phyloP scores from a whole-genome alignment of 805 yeast genomes.

The Cyberlindnera suaveolens region DNA sequence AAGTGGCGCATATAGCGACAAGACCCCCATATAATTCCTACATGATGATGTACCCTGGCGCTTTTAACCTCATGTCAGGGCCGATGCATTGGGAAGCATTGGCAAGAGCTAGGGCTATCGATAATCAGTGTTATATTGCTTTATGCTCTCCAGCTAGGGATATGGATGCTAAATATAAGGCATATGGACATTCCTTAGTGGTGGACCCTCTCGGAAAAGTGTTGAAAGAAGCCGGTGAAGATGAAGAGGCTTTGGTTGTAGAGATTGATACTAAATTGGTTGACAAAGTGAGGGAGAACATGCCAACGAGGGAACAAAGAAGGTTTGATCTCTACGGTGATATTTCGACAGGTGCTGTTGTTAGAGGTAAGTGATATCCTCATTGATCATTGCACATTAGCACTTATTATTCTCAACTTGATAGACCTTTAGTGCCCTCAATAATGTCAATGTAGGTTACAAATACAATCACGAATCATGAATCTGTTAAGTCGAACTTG shows the following conservation, averaged over 20 bases:
- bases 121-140: constrained; percentile 65
- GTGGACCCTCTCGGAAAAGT: constrained; percentile 59
- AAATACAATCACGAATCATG: too few relatives aligned
- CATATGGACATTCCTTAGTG: constrained; percentile 62
- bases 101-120: constrained; percentile 70
- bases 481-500: too few relatives aligned
- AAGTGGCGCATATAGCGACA: constrained; percentile 57
- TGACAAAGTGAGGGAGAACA: constrained; percentile 48
- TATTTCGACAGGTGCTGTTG: constrained; percentile 30
- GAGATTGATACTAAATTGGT: constrained; percentile 55
- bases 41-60: constrained; percentile 79
- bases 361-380: neutral
- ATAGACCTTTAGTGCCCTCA: too few relatives aligned
- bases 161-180: constrained; percentile 49
- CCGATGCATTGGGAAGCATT: constrained; percentile 79
- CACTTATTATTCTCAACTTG: too few relatives aligned
- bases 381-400: too few relatives aligned
- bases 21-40: constrained; percentile 42
- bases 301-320: constrained; percentile 64
- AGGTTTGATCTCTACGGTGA: constrained; percentile 46
- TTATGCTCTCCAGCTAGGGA: constrained; percentile 89
- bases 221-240: constrained; percentile 66
- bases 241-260: constrained; percentile 64
- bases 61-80: constrained; percentile 79
- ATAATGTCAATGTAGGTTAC: too few relatives aligned